Base-by-base conservation (phyloP, 371 early-diverging fungal genomes). In the Sporodiniella umbellata region DNA sequence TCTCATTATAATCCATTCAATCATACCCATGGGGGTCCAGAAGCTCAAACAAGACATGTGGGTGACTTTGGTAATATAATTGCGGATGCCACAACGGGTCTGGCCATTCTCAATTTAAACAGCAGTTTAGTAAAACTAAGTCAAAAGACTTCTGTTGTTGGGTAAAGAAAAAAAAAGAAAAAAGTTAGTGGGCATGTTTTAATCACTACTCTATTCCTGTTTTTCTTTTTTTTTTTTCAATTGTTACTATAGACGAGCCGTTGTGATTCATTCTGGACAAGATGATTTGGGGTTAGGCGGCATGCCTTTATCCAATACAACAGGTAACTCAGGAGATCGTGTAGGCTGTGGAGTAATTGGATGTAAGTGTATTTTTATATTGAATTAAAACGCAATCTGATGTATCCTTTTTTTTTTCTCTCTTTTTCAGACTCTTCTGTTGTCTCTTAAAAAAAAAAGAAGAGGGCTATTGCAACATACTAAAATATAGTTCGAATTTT, bases 311-410 rank as follows among this genome's bases (percentile, higher is more conserved):
- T 89, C 89, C 54, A 69, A 74, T 58, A 75, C 81, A 45, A 94
- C 91, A 35, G 94, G 94, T 31, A 91, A 95, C 58, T 89, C 93
- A 62, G 94, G 93, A 45, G 84, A 67, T 42, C 87, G 93, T 51
- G 71, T 79, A 51, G 90, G 88, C 42, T 95, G 95, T 75, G 95
- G 93, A 70, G 90, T 92, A 63, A 92, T 94, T 73, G 92, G 92
- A 45, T 74, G 69, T 70, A 64, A 64, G 64, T n/a, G 11, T 33
- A n/a, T n/a, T n/a, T n/a, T n/a, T n/a, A n/a, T n/a, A n/a, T n/a
- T n/a, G n/a, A n/a, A n/a, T n/a, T n/a, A n/a, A n/a, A n/a, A n/a
- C n/a, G n/a, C n/a, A n/a, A n/a, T n/a, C n/a, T n/a, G n/a, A n/a
- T n/a, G n/a, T n/a, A n/a, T n/a, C n/a, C n/a, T n/a, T n/a, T n/a